Evolutionary conservation across 139 green algal genomes (phyloP).

Genomic region (Deuterostichococcus epilithicus): DNA sequence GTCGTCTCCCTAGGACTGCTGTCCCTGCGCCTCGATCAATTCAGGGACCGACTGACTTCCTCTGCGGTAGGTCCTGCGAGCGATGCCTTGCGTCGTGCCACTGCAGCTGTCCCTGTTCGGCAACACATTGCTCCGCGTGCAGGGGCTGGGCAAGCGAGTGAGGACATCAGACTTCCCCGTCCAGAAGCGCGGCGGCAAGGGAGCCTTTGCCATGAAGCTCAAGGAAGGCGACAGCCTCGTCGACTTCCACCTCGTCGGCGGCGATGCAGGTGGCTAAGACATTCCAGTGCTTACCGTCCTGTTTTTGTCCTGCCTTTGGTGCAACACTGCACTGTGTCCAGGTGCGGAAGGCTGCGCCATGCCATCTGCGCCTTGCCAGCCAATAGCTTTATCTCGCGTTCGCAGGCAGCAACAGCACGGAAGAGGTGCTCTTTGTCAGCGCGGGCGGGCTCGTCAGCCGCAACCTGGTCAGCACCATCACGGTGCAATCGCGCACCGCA

Average conservation of each 20-base stretch:
- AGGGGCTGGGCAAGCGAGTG: conserved; percentile 45
- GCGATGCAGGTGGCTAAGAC: not conserved
- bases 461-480: conserved; percentile 20
- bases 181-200: conserved; percentile 21
- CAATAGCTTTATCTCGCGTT: too few relatives aligned
- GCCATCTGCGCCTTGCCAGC: too few relatives aligned
- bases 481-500: not conserved
- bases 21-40: too few relatives aligned
- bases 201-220: conserved; percentile 22
- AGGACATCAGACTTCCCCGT: conserved; percentile 32
- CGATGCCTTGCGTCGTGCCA: too few relatives aligned
- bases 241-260: conserved; percentile 31
- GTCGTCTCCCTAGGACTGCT: too few relatives aligned
- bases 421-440: conserved; percentile 47
- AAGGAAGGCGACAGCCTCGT: conserved; percentile 34
- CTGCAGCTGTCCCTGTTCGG: not conserved
- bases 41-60: too few relatives aligned
- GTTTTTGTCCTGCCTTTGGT: too few relatives aligned
- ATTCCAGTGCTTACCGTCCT: too few relatives aligned
- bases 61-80: too few relatives aligned
- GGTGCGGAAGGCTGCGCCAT: too few relatives aligned
- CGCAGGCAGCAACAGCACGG: not conserved
- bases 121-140: not conserved
- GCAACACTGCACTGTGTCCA: too few relatives aligned
- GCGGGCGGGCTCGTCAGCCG: conserved; percentile 43